A percentile compares a stretch with the other conserved stretches of the same genome.
Conservation (phyloP, 306 rosid species). For the Trichosanthes cucumerina region DNA sequence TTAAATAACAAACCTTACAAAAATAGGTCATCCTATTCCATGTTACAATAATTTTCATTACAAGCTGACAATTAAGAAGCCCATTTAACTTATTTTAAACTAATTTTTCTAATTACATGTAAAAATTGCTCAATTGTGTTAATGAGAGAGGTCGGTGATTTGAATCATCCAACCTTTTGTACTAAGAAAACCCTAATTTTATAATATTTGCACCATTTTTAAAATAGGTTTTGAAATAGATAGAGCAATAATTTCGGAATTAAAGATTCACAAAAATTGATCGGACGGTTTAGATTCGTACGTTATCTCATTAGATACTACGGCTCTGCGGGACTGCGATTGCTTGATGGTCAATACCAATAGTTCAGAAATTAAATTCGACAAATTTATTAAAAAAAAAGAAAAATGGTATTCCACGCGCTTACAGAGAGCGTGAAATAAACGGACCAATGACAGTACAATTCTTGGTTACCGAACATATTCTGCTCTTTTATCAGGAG, state of each 20-base stretch:
- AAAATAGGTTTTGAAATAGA: background rate
- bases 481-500: background rate
- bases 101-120: too few relatives aligned
- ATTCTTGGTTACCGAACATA: background rate
- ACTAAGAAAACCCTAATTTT: too few relatives aligned
- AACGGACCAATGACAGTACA: background rate
- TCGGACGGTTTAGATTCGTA: constrained; percentile 16
- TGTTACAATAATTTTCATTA: too few relatives aligned
- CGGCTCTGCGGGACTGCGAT: constrained; percentile 3
- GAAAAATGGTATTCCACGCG: background rate
- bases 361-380: background rate
- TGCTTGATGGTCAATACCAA: background rate
- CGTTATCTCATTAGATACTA: constrained; percentile 7
- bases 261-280: constrained; percentile 4
- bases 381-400: background rate
- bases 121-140: too few relatives aligned
- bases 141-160: too few relatives aligned
- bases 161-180: too few relatives aligned
- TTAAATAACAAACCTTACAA: too few relatives aligned
- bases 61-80: too few relatives aligned
- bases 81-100: too few relatives aligned
- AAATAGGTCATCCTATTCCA: too few relatives aligned
- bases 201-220: background rate
- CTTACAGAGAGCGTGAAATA: background rate
- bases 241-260: background rate